Percentiles rank a stretch among this genome's conserved stretches.
These are phyloP conservation scores for Mucor racemosus DNA, from an alignment of 371 early-diverging fungal species.

Conservation along the genomic window DNA sequence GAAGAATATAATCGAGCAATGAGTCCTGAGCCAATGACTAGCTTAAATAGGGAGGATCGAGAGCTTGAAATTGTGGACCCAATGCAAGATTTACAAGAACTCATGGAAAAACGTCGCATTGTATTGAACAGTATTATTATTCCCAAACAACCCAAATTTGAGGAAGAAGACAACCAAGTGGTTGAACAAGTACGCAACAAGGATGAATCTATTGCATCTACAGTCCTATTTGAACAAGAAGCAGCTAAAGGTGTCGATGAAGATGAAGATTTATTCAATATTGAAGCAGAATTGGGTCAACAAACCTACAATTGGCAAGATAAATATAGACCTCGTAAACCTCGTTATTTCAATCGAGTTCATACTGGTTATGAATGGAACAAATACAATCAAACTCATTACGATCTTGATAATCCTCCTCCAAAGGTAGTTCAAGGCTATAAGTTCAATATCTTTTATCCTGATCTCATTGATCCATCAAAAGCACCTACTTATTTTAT, in stretches of 20 bases:
- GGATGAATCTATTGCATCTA: slow-evolving; percentile 47
- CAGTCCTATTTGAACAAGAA: slow-evolving; percentile 68
- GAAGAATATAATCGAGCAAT: slow-evolving; percentile 64
- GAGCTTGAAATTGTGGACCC: slow-evolving; percentile 65
- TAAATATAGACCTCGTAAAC: slow-evolving; percentile 94
- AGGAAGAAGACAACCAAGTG: slow-evolving; percentile 18
- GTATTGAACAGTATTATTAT: slow-evolving; percentile 64
- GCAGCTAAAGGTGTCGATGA: slow-evolving; percentile 79
- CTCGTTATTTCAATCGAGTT: slow-evolving; percentile 93
- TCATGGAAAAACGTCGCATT: slow-evolving; percentile 62
- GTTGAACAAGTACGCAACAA: slow-evolving; percentile 26
- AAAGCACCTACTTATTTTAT: slow-evolving; percentile 87
- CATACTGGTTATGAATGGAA: slow-evolving; percentile 98
- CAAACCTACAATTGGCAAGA: slow-evolving; percentile 86
- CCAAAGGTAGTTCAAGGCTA: slow-evolving; percentile 97
- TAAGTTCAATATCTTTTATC: slow-evolving; percentile 96
- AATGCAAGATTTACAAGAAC: slow-evolving; percentile 60
- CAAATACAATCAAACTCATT: slow-evolving; percentile 98
- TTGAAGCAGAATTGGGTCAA: slow-evolving; percentile 72
- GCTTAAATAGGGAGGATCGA: slow-evolving; percentile 59
- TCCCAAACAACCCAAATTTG: slow-evolving; percentile 44
- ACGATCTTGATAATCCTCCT: slow-evolving; percentile 95
- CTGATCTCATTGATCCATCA: slow-evolving; percentile 91
- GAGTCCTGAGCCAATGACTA: slow-evolving; percentile 67
- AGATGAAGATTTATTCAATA: slow-evolving; percentile 81